Evolutionary conservation across 73 alveolate genomes (phyloP).

Genomic region (Paramecium pentaurelia): DNA sequence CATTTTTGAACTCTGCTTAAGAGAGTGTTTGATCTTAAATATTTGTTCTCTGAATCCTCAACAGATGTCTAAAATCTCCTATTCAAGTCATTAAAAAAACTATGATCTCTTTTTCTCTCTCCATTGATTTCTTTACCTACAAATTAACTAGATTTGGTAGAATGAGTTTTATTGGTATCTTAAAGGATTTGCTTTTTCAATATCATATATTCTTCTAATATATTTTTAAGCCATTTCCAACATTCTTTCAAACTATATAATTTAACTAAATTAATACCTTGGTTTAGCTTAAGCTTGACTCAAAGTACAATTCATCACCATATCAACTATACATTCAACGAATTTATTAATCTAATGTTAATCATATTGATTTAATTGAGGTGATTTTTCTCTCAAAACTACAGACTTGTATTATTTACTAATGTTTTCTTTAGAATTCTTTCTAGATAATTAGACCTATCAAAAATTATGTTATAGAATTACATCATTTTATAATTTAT

Average conservation of each 20-base stretch:
- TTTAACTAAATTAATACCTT: neutral
- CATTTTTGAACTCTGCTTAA: neutral
- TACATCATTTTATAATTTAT: conserved; percentile 9
- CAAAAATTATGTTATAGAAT: no score
- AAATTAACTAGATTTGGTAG: conserved; percentile 5
- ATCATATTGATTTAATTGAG: neutral
- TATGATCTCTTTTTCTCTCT: conserved; percentile 13
- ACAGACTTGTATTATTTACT: conserved; percentile 34
- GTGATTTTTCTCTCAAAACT: neutral
- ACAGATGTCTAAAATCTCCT: conserved; percentile 38
- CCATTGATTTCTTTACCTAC: conserved; percentile 4
- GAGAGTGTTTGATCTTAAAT: conserved; percentile 30
- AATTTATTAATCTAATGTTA: neutral
- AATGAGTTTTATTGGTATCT: neutral
- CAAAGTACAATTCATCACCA: conserved; percentile 24
- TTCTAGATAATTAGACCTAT: conserved; percentile 32
- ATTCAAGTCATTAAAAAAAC: conserved; percentile 40
- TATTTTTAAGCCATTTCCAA: conserved; percentile 46
- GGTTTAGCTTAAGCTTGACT: neutral
- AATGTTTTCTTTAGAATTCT: conserved; percentile 15
- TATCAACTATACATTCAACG: conserved; percentile 34
- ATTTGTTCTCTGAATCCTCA: conserved; percentile 34
- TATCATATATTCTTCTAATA: conserved; percentile 17
- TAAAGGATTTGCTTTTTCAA: neutral
- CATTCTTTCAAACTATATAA: conserved; percentile 11